These are phyloP conservation scores for Alternaria gaisen DNA, from an alignment of 2,329 filamentous ascomycete genomes.

Conservation along the genomic window DNA sequence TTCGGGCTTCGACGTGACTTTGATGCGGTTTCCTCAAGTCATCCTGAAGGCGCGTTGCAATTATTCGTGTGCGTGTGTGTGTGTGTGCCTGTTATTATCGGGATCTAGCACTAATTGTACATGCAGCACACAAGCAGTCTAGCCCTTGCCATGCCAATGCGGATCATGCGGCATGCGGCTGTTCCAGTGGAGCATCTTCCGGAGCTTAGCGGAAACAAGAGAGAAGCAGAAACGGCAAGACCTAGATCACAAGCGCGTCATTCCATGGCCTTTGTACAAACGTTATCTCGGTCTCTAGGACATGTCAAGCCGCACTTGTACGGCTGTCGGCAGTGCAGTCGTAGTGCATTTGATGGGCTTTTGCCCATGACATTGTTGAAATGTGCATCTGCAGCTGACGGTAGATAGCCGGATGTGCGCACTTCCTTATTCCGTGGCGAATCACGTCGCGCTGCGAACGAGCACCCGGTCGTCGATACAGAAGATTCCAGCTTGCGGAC, in stretches of 20 bases:
- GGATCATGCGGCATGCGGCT: conserved; percentile 17
- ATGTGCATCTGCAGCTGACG: not conserved
- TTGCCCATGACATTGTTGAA: not conserved
- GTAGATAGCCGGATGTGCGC: not conserved
- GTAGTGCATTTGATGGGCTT: not conserved
- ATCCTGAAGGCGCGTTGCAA: not conserved
- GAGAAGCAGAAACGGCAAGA: not conserved
- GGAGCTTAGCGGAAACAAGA: conserved; percentile 10
- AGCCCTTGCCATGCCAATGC: conserved; percentile 1
- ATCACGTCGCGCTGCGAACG: not conserved
- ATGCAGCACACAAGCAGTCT: not conserved
- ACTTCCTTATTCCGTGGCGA: conserved; percentile 7
- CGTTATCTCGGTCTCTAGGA: not conserved
- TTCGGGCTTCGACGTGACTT: not conserved
- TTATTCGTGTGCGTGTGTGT: not conserved
- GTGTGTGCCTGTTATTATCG: not conserved
- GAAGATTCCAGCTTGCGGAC: not conserved
- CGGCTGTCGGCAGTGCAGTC: not conserved
- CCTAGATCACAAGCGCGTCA: conserved; percentile 8
- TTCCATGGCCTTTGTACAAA: not conserved
- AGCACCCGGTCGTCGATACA: not conserved
- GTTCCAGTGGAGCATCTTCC: conserved; percentile 7
- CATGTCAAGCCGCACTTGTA: not conserved
- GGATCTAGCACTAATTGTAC: not conserved
- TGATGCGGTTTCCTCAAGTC: not conserved